phyloP scores from a whole-genome alignment of 768 basidiomycete species.

The Hygrophorus pudorinus region DNA sequence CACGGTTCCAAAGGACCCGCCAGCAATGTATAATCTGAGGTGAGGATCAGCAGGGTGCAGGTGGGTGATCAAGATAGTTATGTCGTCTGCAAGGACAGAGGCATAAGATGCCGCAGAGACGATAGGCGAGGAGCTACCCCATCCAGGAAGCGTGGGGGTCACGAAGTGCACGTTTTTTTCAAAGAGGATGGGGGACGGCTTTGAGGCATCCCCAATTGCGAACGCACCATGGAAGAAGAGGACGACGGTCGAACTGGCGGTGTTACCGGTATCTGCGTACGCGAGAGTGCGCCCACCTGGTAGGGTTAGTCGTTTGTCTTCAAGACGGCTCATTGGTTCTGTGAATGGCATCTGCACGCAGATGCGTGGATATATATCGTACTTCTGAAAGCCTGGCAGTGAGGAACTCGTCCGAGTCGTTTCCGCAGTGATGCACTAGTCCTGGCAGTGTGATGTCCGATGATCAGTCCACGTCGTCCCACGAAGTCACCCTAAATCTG shows the following conservation, averaged over 20 bases:
- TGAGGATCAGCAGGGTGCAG: conserved; percentile 32
- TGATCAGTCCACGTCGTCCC: neutral
- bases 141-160: conserved; percentile 47
- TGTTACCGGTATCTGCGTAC: conserved; percentile 43
- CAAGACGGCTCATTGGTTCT: conserved; percentile 17
- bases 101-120: conserved; percentile 25
- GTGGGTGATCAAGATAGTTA: conserved; percentile 36
- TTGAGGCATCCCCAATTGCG: conserved; percentile 33
- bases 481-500: neutral
- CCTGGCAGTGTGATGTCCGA: too few relatives aligned
- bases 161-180: conserved; percentile 35
- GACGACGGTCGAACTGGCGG: conserved; percentile 36
- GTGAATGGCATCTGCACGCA: neutral
- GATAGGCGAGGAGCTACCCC: conserved; percentile 43
- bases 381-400: too few relatives aligned
- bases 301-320: conserved; percentile 29
- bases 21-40: conserved; percentile 39
- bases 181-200: conserved; percentile 22
- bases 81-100: conserved; percentile 31
- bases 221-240: conserved; percentile 51
- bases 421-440: too few relatives aligned
- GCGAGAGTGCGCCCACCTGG: conserved; percentile 40
- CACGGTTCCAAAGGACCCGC: conserved; percentile 44
- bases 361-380: neutral
- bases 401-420: too few relatives aligned